These are phyloP conservation scores for Elsinoe batatas DNA, from an alignment of 2,329 filamentous ascomycete species.

Conservation along the genomic window DNA sequence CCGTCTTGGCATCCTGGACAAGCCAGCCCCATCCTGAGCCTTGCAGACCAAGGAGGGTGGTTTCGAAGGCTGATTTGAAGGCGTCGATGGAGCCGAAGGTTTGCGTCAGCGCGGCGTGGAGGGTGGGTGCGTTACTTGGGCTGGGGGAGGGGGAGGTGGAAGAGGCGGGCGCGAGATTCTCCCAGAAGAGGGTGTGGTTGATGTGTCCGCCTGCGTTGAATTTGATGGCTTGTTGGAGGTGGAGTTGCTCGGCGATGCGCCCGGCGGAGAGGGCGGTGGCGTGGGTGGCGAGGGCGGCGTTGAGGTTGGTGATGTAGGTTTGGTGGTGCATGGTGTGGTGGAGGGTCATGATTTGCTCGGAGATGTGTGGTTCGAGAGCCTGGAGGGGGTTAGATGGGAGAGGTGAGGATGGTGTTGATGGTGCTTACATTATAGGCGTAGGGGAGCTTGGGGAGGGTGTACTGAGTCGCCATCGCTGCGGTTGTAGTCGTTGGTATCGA, in stretches of 20 bases:
- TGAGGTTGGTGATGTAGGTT: conserved; percentile 67
- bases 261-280: conserved; percentile 37
- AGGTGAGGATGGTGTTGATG: neutral
- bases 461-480: conserved; percentile 2
- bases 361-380: conserved; percentile 66
- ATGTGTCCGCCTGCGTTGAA: conserved; percentile 90
- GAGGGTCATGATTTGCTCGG: conserved; percentile 68
- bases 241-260: conserved; percentile 55
- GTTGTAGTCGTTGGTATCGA: neutral
- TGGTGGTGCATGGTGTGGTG: conserved; percentile 74
- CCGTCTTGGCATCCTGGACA: conserved; percentile 52
- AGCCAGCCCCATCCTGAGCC: conserved; percentile 88
- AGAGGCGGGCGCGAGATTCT: conserved; percentile 54
- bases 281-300: conserved; percentile 54
- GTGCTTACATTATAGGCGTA: conserved; percentile 14
- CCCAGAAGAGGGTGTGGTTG: conserved; percentile 91
- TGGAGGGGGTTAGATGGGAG: conserved; percentile 23
- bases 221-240: conserved; percentile 61
- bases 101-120: conserved; percentile 51
- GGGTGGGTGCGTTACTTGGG: conserved; percentile 41
- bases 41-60: conserved; percentile 60
- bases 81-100: conserved; percentile 60
- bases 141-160: conserved; percentile 48
- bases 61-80: conserved; percentile 57
- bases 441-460: conserved; percentile 13